Conservation (phyloP, 345 rosid species). For the Acer saccharum region DNA sequence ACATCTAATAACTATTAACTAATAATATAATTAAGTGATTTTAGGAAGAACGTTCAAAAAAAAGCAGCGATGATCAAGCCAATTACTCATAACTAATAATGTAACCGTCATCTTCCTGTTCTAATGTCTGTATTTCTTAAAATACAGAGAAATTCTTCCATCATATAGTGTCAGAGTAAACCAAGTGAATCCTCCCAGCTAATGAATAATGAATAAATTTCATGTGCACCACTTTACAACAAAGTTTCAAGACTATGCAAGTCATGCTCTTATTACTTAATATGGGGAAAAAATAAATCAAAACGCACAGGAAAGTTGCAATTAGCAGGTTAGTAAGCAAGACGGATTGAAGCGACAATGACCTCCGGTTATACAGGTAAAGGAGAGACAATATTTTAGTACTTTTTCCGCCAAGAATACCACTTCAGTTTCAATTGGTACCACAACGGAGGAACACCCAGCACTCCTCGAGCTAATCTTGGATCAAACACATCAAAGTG, state of each 20-base stretch:
- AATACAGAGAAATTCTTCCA: too few relatives aligned
- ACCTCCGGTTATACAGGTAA: neutral
- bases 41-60: too few relatives aligned
- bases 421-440: constrained; percentile 84
- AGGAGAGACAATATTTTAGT: constrained; percentile 28
- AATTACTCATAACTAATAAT: too few relatives aligned
- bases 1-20: too few relatives aligned
- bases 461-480: constrained; percentile 63
- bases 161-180: too few relatives aligned
- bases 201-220: neutral
- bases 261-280: neutral
- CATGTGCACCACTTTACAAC: neutral
- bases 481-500: constrained; percentile 89
- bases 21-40: too few relatives aligned
- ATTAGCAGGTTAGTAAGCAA: neutral
- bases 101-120: too few relatives aligned
- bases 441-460: constrained; percentile 79
- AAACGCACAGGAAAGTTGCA: neutral
- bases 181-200: too few relatives aligned
- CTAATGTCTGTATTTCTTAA: too few relatives aligned
- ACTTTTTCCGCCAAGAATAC: constrained; percentile 69
- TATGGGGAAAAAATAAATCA: neutral
- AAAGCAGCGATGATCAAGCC: too few relatives aligned
- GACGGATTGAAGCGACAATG: neutral
- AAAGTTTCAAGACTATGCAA: neutral